phyloP scores from a whole-genome alignment of 306 rosid species.

The Calophaca sinica region DNA sequence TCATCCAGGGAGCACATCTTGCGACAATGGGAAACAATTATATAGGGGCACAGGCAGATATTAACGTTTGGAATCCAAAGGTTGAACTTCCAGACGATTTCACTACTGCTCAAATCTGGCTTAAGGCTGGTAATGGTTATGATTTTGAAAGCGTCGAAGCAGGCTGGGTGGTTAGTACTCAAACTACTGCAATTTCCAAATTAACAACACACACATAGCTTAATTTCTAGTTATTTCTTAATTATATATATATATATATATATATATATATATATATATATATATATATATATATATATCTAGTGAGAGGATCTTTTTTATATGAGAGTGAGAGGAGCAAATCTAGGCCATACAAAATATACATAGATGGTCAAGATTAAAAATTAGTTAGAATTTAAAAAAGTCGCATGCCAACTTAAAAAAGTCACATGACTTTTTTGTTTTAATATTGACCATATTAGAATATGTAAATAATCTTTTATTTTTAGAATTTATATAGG shows the following conservation, averaged over 20 bases:
- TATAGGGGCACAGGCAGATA: slow-evolving; percentile 62
- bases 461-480: no score
- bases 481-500: no score
- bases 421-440: no score
- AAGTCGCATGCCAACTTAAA: no score
- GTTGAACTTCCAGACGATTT: slow-evolving; percentile 54
- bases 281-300: no score
- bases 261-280: no score
- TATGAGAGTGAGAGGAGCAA: no score
- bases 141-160: slow-evolving; percentile 71
- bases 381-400: no score
- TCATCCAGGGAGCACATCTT: slow-evolving; percentile 55
- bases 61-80: slow-evolving; percentile 69
- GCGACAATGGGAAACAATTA: slow-evolving; percentile 51
- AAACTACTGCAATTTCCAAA: background rate
- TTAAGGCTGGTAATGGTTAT: slow-evolving; percentile 47
- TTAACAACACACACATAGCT: background rate
- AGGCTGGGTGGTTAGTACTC: slow-evolving; percentile 67
- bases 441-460: no score
- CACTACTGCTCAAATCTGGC: slow-evolving; percentile 70
- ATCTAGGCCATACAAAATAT: no score
- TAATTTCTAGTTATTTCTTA: background rate
- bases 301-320: no score
- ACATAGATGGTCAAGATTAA: no score
- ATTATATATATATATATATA: background rate